Evolutionary conservation across 208 protist species (phyloP), one percentile per base, ranked within the genome.

Genomic region (Leishmania braziliensis): DNA sequence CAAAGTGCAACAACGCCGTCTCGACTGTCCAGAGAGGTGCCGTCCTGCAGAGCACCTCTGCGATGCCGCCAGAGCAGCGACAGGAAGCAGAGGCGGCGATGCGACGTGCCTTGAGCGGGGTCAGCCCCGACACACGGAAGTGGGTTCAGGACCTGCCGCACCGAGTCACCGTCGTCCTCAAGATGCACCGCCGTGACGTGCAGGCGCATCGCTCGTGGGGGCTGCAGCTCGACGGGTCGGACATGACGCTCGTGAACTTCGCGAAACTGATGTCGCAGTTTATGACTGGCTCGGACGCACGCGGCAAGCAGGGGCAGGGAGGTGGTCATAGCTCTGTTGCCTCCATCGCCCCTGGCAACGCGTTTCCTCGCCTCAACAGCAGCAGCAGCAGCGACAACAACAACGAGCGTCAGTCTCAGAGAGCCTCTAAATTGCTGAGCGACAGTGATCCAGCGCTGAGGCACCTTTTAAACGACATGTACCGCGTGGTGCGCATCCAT

Each of bases 191-290:
- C 43, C 72, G 48, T 0, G 68, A 82, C 54, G 39, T 77, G 53
- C 78, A 72, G 62, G 74, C 78, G 48, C 79, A 78, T 29, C 51
- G 81, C 60, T 86, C 84, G 23, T 92, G 89, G 89, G 86, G 86
- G 0, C 54, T 92, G 68, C 77, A 83, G 58, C 70, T 92, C 4
- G 78, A 88, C 53, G 84, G 77, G 0, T 56, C 56, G 8, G 86
- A 88, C 78, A 88, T 92, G 89, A 81, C 77, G 8, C 82, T 92
- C 9, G 53, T 85, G 5, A 92, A 90, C 82, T 85, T 92, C n/a
- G 77, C 83, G 6, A 50, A 56, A 1, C 69, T 91, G 14, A 58
- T 88, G 75, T 54, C 65, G 63, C 69, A 83, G 80, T 88, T 88
- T 77, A 79, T 86, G 86, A 43, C 65, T n/a, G 26, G 12, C 43